Conservation (phyloP, 805 yeast species). For the baker's yeast (Saccharomyces cerevisiae) region DNA sequence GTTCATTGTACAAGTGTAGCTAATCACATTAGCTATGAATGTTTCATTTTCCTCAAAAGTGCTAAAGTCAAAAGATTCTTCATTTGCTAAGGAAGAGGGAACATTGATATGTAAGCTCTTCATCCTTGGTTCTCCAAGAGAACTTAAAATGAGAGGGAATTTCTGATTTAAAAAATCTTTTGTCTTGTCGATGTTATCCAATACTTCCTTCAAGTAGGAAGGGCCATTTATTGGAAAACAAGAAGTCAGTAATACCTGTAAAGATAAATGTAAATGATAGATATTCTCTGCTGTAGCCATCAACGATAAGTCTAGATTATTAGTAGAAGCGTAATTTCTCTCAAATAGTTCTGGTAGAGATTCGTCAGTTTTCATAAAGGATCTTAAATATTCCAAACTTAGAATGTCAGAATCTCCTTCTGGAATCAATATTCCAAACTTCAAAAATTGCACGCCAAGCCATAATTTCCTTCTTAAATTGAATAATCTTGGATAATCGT, state of each 20-base stretch:
- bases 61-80: neutral
- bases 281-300: constrained; percentile 1
- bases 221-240: constrained; percentile 1
- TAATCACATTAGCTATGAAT: constrained; percentile 11
- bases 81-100: neutral
- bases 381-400: constrained; percentile 2
- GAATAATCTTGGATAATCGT: neutral
- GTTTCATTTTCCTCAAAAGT: constrained; percentile 5
- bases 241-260: constrained; percentile 5
- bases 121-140: constrained; percentile 2
- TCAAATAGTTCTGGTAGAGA: constrained; percentile 1
- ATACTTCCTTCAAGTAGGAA: constrained; percentile 5
- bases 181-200: constrained; percentile 6
- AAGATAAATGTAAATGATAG: constrained; percentile 2
- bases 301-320: constrained; percentile 1
- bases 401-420: constrained; percentile 6
- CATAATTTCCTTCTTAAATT: constrained; percentile 7
- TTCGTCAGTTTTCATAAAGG: constrained; percentile 1
- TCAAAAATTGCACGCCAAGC: constrained; percentile 7
- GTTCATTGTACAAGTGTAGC: constrained; percentile 7
- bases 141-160: constrained; percentile 7
- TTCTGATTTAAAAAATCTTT: constrained; percentile 5
- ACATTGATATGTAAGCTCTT: constrained; percentile 7
- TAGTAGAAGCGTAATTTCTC: neutral
- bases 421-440: constrained; percentile 2